phyloP scores from a whole-genome alignment of 2,329 filamentous ascomycete species.

The Lomentospora prolificans region DNA sequence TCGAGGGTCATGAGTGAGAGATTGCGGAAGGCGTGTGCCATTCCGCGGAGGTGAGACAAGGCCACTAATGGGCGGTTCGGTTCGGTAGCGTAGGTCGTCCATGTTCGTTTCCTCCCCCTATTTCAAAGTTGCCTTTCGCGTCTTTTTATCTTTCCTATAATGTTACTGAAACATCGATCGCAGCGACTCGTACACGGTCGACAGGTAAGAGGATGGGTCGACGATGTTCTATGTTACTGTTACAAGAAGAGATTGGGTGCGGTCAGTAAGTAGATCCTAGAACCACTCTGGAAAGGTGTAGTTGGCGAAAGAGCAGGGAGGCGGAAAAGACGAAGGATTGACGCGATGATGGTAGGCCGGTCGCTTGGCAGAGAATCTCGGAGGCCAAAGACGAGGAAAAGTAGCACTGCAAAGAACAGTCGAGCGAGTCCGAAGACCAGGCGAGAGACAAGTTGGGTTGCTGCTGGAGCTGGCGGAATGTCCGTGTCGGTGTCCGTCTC shows the following conservation, averaged over 20 bases:
- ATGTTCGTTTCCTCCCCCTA: slow-evolving; percentile 46
- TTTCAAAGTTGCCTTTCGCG: not conserved
- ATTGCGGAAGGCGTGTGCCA: slow-evolving; percentile 50
- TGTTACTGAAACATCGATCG: slow-evolving; percentile 7
- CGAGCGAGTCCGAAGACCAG: not conserved
- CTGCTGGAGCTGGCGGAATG: not conserved
- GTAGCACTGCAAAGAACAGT: not conserved
- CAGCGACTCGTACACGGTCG: slow-evolving; percentile 8
- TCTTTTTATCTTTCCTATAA: slow-evolving; percentile 1
- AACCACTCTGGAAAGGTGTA: not conserved
- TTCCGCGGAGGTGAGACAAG: slow-evolving; percentile 67
- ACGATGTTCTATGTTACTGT: slow-evolving; percentile 8
- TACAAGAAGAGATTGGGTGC: not conserved
- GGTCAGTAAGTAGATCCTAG: not conserved
- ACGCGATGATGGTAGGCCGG: no score
- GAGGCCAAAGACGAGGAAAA: not conserved
- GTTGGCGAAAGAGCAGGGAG: not conserved
- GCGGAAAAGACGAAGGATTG: no score
- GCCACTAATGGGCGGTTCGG: slow-evolving; percentile 64
- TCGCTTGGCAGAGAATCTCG: not conserved
- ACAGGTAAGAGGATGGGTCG: not conserved
- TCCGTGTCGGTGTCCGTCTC: slow-evolving; percentile 4
- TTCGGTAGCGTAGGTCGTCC: slow-evolving; percentile 72
- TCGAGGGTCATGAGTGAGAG: slow-evolving; percentile 58
- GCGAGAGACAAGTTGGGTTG: not conserved